phyloP scores from a whole-genome alignment of 2,329 filamentous ascomycete genomes.

The Nemania diffusa region DNA sequence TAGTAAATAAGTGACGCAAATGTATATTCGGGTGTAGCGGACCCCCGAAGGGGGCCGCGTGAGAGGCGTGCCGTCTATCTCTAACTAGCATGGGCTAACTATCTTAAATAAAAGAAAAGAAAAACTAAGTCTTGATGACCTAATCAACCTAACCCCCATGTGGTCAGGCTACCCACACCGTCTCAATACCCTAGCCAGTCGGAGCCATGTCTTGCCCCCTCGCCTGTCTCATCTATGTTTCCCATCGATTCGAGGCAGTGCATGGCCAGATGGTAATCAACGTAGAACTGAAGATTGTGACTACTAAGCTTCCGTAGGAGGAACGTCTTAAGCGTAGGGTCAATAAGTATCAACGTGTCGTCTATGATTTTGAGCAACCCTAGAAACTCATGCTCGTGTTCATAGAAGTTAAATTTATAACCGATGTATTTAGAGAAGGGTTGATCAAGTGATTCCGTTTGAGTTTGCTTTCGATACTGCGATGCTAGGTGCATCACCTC shows the following conservation, averaged over 20 bases:
- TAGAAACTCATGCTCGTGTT: not conserved
- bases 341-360: not conserved
- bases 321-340: not conserved
- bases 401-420: no score
- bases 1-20: no score
- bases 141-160: no score
- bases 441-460: not conserved
- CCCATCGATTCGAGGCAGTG: not conserved
- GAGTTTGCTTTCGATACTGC: not conserved
- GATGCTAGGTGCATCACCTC: not conserved
- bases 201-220: no score
- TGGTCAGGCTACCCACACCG: no score
- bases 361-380: not conserved
- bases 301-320: not conserved
- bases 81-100: no score
- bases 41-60: no score
- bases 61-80: no score
- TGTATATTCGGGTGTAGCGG: no score
- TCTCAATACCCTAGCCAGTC: no score
- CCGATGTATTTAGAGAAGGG: not conserved
- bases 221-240: not conserved
- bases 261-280: not conserved
- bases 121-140: no score
- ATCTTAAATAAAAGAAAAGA: no score
- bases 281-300: not conserved